A percentile compares a stretch with the other conserved stretches of the same genome.
phyloP scores from a whole-genome alignment of 257 asterid species.

The Nicotiana tabacum region DNA sequence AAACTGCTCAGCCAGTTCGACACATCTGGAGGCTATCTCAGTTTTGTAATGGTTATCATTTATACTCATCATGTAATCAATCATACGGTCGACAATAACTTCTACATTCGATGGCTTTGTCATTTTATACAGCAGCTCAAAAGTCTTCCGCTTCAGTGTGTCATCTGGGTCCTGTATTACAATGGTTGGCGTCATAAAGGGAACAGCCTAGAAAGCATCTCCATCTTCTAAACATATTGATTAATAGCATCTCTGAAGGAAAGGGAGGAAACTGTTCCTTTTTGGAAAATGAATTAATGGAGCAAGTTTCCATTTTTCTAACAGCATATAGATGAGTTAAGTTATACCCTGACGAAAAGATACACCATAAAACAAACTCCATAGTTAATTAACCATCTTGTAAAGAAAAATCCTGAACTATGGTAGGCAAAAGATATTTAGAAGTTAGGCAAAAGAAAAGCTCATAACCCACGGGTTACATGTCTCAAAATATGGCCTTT shows the following conservation, averaged over 20 bases:
- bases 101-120: conserved; percentile 98
- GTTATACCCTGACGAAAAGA: not conserved
- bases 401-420: not conserved
- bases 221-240: not conserved
- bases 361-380: not conserved
- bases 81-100: conserved; percentile 96
- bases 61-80: conserved; percentile 88
- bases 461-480: not conserved
- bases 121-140: conserved; percentile 92
- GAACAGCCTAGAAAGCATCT: not conserved
- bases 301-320: not conserved
- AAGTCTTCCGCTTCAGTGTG: conserved; percentile 95
- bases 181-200: not conserved
- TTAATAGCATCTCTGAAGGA: not conserved
- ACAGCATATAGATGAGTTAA: not conserved
- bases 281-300: not conserved
- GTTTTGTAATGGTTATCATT: conserved; percentile 88
- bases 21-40: conserved; percentile 98
- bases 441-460: not conserved
- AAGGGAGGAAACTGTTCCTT: not conserved
- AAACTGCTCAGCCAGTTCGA: conserved; percentile 97
- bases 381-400: not conserved
- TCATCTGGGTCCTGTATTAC: conserved; percentile 90
- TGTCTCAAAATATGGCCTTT: not conserved
- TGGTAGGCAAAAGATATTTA: not conserved